Base-by-base conservation (phyloP, 2,329 filamentous ascomycete genomes). In the Periglandula ipomoeae region DNA sequence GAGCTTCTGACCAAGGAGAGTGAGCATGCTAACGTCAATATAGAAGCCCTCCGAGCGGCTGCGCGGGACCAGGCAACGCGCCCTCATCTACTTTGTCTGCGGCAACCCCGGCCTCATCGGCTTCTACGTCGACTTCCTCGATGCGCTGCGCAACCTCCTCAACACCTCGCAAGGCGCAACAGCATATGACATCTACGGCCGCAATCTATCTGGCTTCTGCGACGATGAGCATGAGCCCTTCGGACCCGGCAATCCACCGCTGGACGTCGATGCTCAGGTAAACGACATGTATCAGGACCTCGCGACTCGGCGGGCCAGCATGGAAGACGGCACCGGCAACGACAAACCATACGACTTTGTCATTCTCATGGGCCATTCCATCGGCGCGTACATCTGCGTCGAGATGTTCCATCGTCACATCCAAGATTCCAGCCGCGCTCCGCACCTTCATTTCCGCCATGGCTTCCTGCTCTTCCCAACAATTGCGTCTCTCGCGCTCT, bases 61-160 rank as follows among this genome's bases (percentile, higher is more conserved):
- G 23, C 53, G 54, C 19, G 43, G 46, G 8, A 49, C 55, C 42
- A 49, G 51, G 17, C 52, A 53, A 13, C 66, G 59, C 52, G 68
- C 66, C 52, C 75, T 89, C 44, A 68, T 90, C 55, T 89, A 81
- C 68, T 84, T 87, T 64, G 73, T 91, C 37, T 79, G 84, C 24
- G 87, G 87, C 19, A 91, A 91, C 55, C 87, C 87, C 5, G 87
- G 87, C 5, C 71, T 89, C 17, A 76, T 89, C 45, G 78, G 75
- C 49, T 91, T 87, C 72, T 91, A 91, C 65, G 69, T 67, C 50
- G 72, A 77, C 34, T 91, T 89, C 63, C 70, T 89, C 10, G 69
- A 69, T 0, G 69, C 73, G 13, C 67, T 89, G 2, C 71, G 79
- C 41, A 61, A 65, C 1, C 65, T 79, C 11, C 66, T 88, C 11